Conservation (phyloP, 2,329 filamentous ascomycete species). For the Alternaria arborescens region DNA sequence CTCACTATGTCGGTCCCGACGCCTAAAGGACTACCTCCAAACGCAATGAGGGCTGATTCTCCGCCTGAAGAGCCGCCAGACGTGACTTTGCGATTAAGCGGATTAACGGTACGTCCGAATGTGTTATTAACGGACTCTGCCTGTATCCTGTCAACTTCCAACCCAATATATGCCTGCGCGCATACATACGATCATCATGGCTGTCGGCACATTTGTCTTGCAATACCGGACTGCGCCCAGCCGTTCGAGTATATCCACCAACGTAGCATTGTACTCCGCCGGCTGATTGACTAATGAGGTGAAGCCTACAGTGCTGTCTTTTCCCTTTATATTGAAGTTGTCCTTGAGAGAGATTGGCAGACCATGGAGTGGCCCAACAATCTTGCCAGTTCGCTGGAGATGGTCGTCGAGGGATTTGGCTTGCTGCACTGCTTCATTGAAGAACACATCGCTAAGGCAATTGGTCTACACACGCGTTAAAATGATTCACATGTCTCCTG, state of each 20-base stretch:
- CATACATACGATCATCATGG: constrained; percentile 67
- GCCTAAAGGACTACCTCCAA: constrained; percentile 68
- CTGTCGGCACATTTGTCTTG: constrained; percentile 75
- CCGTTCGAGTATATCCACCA: constrained; percentile 66
- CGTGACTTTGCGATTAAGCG: constrained; percentile 66
- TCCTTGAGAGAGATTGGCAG: constrained; percentile 74
- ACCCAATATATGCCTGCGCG: background rate
- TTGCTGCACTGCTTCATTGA: constrained; percentile 60
- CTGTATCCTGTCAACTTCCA: constrained; percentile 20
- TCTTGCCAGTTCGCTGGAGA: constrained; percentile 55
- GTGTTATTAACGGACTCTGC: constrained; percentile 72
- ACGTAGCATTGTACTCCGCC: constrained; percentile 62
- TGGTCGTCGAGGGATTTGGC: constrained; percentile 64
- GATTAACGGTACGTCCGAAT: constrained; percentile 70
- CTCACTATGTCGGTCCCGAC: constrained; percentile 70
- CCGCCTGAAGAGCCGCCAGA: constrained; percentile 73
- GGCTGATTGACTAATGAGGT: constrained; percentile 68
- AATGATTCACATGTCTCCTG: background rate
- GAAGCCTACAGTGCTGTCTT: constrained; percentile 71
- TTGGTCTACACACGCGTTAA: constrained; percentile 58
- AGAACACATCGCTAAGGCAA: constrained; percentile 67
- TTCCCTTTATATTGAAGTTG: constrained; percentile 69
- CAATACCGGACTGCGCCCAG: constrained; percentile 73
- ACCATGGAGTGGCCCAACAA: constrained; percentile 72
- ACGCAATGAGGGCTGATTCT: constrained; percentile 69